A percentile compares a stretch with the other conserved stretches of the same genome.
Evolutionary conservation across 495 filamentous ascomycete species (phyloP).

Genomic region (Filosporella fistucella): DNA sequence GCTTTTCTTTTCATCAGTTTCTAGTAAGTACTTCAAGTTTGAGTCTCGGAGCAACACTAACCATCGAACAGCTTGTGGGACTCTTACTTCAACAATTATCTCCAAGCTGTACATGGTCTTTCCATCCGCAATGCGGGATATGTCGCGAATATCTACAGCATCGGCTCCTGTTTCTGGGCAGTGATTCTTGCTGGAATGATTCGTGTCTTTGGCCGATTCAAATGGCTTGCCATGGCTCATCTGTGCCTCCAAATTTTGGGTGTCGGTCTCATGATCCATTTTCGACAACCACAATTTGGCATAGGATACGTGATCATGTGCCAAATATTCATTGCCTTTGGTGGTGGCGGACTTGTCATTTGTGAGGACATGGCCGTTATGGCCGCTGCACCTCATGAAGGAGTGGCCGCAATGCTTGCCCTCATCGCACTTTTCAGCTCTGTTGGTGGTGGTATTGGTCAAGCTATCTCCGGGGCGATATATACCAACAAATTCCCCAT

Average conservation of each 20-base stretch:
- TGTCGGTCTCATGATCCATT: constrained; percentile 71
- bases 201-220: constrained; percentile 50
- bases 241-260: constrained; percentile 61
- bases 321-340: constrained; percentile 74
- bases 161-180: constrained; percentile 63
- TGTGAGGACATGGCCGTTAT: constrained; percentile 63
- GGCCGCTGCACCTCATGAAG: constrained; percentile 58
- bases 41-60: constrained; percentile 20
- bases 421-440: constrained; percentile 54
- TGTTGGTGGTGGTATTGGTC: constrained; percentile 63
- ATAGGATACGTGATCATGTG: constrained; percentile 72
- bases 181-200: constrained; percentile 46
- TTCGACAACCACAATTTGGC: constrained; percentile 48
- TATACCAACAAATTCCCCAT: constrained; percentile 58
- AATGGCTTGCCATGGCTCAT: constrained; percentile 40
- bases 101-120: constrained; percentile 67
- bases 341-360: constrained; percentile 55
- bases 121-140: constrained; percentile 54
- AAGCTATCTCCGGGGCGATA: constrained; percentile 57
- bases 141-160: constrained; percentile 61
- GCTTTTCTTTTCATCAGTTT: constrained; percentile 57
- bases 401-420: constrained; percentile 63
- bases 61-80: constrained; percentile 53
- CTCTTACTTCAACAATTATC: constrained; percentile 60
- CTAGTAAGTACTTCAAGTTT: constrained; percentile 38